Percentiles rank a stretch among this genome's conserved stretches.
phyloP scores from a whole-genome alignment of 2,329 filamentous ascomycete genomes.

The Fusarium luffae region DNA sequence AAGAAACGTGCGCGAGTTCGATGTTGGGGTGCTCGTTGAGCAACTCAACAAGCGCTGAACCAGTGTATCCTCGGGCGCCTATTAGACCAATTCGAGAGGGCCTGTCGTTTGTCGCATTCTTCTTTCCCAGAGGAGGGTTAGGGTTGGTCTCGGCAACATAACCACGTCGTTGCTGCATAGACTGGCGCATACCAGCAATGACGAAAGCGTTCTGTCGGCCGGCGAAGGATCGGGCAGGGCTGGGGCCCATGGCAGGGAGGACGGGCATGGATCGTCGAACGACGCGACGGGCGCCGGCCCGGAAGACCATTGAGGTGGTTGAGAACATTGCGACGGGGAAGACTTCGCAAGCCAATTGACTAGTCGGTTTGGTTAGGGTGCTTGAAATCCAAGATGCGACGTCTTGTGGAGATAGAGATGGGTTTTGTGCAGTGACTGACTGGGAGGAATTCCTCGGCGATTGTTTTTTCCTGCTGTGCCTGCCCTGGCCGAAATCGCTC shows the following conservation, averaged over 20 bases:
- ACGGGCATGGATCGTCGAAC: constrained; percentile 5
- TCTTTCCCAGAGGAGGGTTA: constrained; percentile 88
- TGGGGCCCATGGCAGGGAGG: constrained; percentile 8
- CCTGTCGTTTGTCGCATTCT: constrained; percentile 84
- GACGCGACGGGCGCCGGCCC: constrained; percentile 9
- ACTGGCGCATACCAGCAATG: constrained; percentile 2
- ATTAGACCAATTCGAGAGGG: constrained; percentile 87
- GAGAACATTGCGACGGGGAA: constrained; percentile 6
- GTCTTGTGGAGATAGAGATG: not conserved
- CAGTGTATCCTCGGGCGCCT: constrained; percentile 92
- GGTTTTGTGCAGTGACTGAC: not conserved
- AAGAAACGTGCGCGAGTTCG: constrained; percentile 91
- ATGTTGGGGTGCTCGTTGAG: constrained; percentile 89
- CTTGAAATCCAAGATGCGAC: constrained; percentile 5
- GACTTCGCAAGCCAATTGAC: constrained; percentile 10
- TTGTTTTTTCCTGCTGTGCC: constrained; percentile 14
- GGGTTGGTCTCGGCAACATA: constrained; percentile 62
- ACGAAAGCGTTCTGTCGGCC: constrained; percentile 7
- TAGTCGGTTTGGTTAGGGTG: not conserved
- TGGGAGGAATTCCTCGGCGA: not conserved
- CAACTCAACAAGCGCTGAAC: constrained; percentile 87
- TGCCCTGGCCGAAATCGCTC: constrained; percentile 10
- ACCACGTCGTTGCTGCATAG: constrained; percentile 2
- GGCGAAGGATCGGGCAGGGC: constrained; percentile 2
- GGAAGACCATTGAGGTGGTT: constrained; percentile 7